phyloP scores from a whole-genome alignment of 2,329 filamentous ascomycete genomes.

The Pseudonectria buxi region DNA sequence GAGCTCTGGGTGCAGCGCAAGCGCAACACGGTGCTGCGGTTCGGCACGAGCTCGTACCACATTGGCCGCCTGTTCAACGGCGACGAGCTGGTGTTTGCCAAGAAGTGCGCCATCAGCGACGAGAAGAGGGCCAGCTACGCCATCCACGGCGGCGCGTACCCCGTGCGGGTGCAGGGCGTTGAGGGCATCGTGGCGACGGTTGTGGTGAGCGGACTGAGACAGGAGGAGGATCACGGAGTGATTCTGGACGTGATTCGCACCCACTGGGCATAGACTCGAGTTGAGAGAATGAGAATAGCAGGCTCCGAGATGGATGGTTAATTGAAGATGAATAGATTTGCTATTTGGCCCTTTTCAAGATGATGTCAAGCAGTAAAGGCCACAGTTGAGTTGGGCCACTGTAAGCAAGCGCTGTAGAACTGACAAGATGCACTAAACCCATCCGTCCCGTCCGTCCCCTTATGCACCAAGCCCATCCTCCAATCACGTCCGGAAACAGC shows the following conservation, averaged over 20 bases:
- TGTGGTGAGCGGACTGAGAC: slow-evolving; percentile 68
- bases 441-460: no score
- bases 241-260: slow-evolving; percentile 63
- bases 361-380: no score
- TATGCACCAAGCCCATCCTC: no score
- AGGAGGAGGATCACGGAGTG: slow-evolving; percentile 70
- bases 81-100: slow-evolving; percentile 57
- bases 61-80: slow-evolving; percentile 61
- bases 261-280: slow-evolving; percentile 29
- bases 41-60: slow-evolving; percentile 63
- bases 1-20: slow-evolving; percentile 66
- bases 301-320: no score
- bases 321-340: no score
- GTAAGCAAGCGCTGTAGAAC: no score
- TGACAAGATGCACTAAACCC: no score
- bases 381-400: no score
- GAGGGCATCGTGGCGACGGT: slow-evolving; percentile 71
- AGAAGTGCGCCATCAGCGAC: no score
- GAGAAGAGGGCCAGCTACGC: slow-evolving; percentile 47
- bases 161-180: slow-evolving; percentile 63
- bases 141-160: slow-evolving; percentile 69
- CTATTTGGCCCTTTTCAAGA: no score
- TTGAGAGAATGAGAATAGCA: no score
- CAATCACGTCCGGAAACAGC: no score
- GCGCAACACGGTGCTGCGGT: slow-evolving; percentile 64